A percentile compares a stretch with the other conserved stretches of the same genome.
These are phyloP conservation scores for Alternaria sp. DNA, from an alignment of 2,329 filamentous ascomycete species.

Conservation along the genomic window DNA sequence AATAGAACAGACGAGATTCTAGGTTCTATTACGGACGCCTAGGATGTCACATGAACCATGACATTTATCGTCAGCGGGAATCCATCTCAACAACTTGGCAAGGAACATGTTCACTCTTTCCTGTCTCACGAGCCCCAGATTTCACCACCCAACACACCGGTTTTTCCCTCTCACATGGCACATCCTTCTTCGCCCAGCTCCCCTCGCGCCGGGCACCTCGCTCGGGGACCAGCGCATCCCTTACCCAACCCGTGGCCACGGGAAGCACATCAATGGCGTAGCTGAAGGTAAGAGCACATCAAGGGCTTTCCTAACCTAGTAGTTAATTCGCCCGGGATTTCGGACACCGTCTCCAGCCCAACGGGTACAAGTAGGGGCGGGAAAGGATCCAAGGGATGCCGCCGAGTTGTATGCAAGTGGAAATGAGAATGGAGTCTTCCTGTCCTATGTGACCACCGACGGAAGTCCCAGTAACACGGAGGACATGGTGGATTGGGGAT, in stretches of 20 bases:
- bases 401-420: not conserved
- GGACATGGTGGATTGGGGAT: not conserved
- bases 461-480: not conserved
- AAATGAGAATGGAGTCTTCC: not conserved
- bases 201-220: not conserved
- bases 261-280: conserved; percentile 3
- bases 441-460: not conserved
- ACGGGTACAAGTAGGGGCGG: not conserved
- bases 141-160: conserved; percentile 1
- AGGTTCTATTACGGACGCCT: not conserved
- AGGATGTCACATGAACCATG: not conserved
- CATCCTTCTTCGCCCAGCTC: not conserved
- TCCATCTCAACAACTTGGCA: not conserved
- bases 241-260: not conserved
- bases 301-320: conserved; percentile 1
- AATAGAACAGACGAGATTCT: not conserved
- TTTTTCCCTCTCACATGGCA: not conserved
- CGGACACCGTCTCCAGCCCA: conserved; percentile 4
- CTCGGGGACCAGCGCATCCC: conserved; percentile 1
- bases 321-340: not conserved
- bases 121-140: not conserved
- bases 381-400: not conserved
- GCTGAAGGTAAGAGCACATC: not conserved
- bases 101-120: not conserved
- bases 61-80: not conserved